Percentiles rank a stretch among this genome's conserved stretches.
These are phyloP conservation scores for Kandelia obovata DNA, from an alignment of 345 rosid species.

Conservation along the genomic window DNA sequence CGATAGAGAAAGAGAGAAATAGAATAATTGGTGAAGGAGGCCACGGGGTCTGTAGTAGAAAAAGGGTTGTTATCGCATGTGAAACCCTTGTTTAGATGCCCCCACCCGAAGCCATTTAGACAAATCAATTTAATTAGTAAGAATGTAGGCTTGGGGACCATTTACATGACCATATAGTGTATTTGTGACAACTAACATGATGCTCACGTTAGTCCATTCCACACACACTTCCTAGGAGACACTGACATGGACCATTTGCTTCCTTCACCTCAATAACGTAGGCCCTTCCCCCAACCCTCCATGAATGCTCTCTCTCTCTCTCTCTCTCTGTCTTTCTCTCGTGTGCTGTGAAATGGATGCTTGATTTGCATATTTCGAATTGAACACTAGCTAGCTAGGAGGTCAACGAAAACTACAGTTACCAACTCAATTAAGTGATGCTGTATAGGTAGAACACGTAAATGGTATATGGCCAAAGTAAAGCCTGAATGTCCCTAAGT, in stretches of 20 bases:
- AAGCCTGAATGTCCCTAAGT: too few species aligned
- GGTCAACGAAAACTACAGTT: not conserved
- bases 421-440: not conserved
- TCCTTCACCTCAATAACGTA: conserved; percentile 28
- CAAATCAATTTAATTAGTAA: not conserved
- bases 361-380: too few species aligned
- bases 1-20: not conserved
- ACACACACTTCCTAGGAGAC: conserved; percentile 46
- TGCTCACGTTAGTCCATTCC: conserved; percentile 51
- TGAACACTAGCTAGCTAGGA: not conserved
- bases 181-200: conserved; percentile 51
- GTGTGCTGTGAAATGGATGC: not conserved
- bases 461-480: too few species aligned
- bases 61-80: conserved; percentile 45
- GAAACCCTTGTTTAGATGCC: conserved; percentile 39
- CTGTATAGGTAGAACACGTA: too few species aligned
- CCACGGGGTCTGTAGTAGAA: conserved; percentile 55
- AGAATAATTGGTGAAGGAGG: conserved; percentile 25
- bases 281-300: conserved; percentile 30
- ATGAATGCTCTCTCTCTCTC: conserved; percentile 21
- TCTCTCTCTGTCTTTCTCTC: conserved; percentile 15
- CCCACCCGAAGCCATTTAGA: conserved; percentile 27
- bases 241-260: conserved; percentile 32
- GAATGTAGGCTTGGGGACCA: conserved; percentile 24
- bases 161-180: conserved; percentile 8